Conservation (phyloP, 2,329 filamentous ascomycete genomes). For the Neofusicoccum ribis region DNA sequence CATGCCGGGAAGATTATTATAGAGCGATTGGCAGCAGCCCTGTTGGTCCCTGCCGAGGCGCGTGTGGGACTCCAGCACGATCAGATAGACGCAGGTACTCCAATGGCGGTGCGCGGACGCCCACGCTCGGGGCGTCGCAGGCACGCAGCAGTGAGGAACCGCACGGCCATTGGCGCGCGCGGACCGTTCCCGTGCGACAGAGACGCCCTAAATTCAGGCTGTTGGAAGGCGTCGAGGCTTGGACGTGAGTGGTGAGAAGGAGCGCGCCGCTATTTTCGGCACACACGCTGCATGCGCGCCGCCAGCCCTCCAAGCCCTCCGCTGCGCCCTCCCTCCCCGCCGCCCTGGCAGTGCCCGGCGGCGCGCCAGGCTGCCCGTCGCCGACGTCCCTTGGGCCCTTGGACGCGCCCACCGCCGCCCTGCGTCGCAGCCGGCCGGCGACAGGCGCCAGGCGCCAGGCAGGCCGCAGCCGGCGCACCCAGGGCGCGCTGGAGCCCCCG, state of each 20-base stretch:
- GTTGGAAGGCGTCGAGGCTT: conserved; percentile 19
- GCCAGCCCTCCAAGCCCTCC: conserved; percentile 9
- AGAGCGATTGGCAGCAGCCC: conserved; percentile 12
- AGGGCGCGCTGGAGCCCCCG: background rate
- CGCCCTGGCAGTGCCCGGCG: background rate
- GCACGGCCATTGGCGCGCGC: conserved; percentile 4
- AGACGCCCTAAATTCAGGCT: conserved; percentile 1
- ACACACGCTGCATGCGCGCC: background rate
- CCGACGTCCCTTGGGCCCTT: too few species aligned
- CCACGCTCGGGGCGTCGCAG: background rate
- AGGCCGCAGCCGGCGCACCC: background rate
- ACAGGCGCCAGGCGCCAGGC: background rate
- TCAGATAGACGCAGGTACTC: conserved; percentile 20
- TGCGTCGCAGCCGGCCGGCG: too few species aligned
- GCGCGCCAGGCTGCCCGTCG: background rate
- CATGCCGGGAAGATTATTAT: conserved; percentile 19
- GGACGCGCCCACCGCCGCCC: too few species aligned
- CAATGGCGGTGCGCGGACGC: conserved; percentile 9
- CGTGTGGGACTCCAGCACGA: conserved; percentile 1
- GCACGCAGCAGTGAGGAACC: background rate
- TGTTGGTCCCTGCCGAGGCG: conserved; percentile 6
- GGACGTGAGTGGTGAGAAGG: conserved; percentile 13
- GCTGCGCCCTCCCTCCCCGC: conserved; percentile 2
- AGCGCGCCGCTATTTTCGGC: conserved; percentile 16
- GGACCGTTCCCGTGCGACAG: conserved; percentile 21